Evolutionary conservation across 768 basidiomycete species (phyloP).

Genomic region (Podaxis carcinomalis): DNA sequence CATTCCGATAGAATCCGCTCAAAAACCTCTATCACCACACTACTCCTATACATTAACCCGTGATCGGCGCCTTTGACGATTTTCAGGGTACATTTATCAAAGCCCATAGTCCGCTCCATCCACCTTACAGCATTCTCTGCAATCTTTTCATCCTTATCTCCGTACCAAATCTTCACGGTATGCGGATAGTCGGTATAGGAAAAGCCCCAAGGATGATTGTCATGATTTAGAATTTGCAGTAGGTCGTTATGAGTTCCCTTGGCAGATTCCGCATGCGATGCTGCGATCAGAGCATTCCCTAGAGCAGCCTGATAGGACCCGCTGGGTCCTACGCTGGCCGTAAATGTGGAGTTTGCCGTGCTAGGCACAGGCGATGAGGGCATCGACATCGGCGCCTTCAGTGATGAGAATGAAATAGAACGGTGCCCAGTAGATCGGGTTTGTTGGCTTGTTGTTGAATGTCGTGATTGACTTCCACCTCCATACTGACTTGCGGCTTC

Average conservation of each 20-base stretch:
- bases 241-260: conserved; percentile 90
- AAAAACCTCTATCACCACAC: conserved; percentile 81
- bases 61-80: conserved; percentile 90
- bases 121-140: conserved; percentile 86
- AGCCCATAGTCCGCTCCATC: conserved; percentile 86
- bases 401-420: conserved; percentile 67
- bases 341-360: conserved; percentile 31
- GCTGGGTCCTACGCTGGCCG: conserved; percentile 23
- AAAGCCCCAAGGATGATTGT: conserved; percentile 87
- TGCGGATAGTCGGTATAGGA: conserved; percentile 78
- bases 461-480: conserved; percentile 16
- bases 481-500: conserved; percentile 14
- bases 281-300: conserved; percentile 88
- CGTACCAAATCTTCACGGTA: conserved; percentile 85
- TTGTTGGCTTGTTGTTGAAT: conserved; percentile 30
- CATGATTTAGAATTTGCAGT: conserved; percentile 87
- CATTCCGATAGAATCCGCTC: conserved; percentile 64
- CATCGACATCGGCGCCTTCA: conserved; percentile 37
- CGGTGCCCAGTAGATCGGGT: conserved; percentile 56
- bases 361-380: conserved; percentile 52
- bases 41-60: conserved; percentile 87
- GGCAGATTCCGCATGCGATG: conserved; percentile 92
- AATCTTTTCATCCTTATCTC: conserved; percentile 91
- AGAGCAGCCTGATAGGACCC: conserved; percentile 62
- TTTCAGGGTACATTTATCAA: conserved; percentile 69